Conservation (phyloP, 441 rosid species). For the Populus hybrid region DNA sequence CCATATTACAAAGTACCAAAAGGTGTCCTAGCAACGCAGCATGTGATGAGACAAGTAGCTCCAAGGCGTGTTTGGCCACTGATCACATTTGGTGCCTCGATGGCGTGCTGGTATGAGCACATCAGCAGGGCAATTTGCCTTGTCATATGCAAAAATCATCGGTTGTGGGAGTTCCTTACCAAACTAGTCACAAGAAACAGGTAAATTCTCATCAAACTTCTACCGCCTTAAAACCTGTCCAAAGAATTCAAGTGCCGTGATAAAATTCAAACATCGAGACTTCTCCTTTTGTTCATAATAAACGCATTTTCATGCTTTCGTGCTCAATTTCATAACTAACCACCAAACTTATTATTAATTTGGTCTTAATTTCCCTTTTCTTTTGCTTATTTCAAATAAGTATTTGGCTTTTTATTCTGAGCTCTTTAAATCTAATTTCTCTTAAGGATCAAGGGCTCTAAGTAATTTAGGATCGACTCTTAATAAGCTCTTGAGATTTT, state of each 20-base stretch:
- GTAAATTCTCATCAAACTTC: slow-evolving; percentile 31
- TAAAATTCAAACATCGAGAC: background rate
- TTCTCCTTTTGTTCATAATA: background rate
- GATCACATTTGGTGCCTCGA: slow-evolving; percentile 77
- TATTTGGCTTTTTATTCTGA: background rate
- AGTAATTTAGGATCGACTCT: background rate
- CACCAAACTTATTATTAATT: slow-evolving; percentile 11
- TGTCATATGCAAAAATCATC: slow-evolving; percentile 79
- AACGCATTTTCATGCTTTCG: background rate
- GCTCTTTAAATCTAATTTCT: background rate
- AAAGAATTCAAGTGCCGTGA: background rate
- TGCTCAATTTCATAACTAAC: slow-evolving; percentile 17
- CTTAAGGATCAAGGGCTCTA: background rate
- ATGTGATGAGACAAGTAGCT: slow-evolving; percentile 77
- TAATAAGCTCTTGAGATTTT: too few species aligned
- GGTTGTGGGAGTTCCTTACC: slow-evolving; percentile 73
- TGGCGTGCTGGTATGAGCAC: slow-evolving; percentile 95
- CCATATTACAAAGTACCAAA: slow-evolving; percentile 80
- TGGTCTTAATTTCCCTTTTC: background rate
- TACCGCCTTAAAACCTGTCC: background rate
- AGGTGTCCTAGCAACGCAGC: slow-evolving; percentile 65
- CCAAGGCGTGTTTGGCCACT: slow-evolving; percentile 88
- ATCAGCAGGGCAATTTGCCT: slow-evolving; percentile 74
- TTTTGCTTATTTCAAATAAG: too few species aligned
- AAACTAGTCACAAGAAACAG: slow-evolving; percentile 79